Percentiles rank a stretch among this genome's conserved stretches.
These are phyloP conservation scores for Sutorius australiensis DNA, from an alignment of 768 basidiomycete species.

Conservation along the genomic window DNA sequence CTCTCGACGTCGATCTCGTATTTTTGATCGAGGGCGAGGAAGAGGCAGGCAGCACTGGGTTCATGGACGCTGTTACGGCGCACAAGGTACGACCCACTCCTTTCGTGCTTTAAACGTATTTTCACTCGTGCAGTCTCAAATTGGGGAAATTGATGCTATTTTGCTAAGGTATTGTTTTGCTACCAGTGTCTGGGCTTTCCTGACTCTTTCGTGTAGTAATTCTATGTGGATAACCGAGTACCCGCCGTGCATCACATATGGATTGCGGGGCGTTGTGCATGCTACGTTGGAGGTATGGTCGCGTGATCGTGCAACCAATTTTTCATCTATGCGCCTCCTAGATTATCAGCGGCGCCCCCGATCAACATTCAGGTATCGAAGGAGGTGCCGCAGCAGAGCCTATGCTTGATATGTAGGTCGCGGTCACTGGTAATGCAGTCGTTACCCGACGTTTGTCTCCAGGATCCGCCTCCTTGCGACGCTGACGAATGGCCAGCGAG, in stretches of 20 bases:
- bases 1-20: slow-evolving; percentile 82
- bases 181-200: not conserved
- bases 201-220: slow-evolving; percentile 51
- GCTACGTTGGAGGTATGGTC: slow-evolving; percentile 64
- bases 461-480: slow-evolving; percentile 79
- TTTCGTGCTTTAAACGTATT: not conserved
- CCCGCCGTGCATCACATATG: slow-evolving; percentile 92
- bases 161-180: slow-evolving; percentile 61
- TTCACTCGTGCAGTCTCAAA: slow-evolving; percentile 51
- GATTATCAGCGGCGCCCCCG: slow-evolving; percentile 70
- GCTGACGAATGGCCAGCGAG: slow-evolving; percentile 55
- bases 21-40: slow-evolving; percentile 96
- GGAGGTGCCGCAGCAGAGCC: slow-evolving; percentile 88
- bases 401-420: slow-evolving; percentile 82
- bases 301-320: not conserved
- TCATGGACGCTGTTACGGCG: slow-evolving; percentile 67
- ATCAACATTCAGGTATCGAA: slow-evolving; percentile 91
- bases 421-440: not conserved
- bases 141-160: slow-evolving; percentile 87
- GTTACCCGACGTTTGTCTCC: not conserved
- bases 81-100: slow-evolving; percentile 55
- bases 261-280: slow-evolving; percentile 90
- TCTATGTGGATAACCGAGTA: slow-evolving; percentile 96
- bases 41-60: slow-evolving; percentile 89
- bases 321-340: slow-evolving; percentile 22